Conservation (phyloP, 208 protist genomes). For the Leishmania braziliensis region DNA sequence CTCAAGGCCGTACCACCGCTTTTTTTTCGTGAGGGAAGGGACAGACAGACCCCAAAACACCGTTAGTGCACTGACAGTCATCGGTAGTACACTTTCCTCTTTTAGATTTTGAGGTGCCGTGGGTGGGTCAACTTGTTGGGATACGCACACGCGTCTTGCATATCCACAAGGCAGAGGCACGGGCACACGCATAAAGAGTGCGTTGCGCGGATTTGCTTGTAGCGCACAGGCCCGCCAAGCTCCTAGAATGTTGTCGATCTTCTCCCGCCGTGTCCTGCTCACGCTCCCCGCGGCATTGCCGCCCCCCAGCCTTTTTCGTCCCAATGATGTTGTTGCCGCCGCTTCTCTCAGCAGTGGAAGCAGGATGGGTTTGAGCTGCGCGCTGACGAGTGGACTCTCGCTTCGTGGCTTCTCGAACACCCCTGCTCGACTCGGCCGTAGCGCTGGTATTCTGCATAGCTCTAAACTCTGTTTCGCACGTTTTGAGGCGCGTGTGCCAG, state of each 20-base stretch:
- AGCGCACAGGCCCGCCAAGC: not conserved
- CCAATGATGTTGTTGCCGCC: not conserved
- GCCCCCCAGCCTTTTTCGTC: not conserved
- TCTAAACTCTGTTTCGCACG: not conserved
- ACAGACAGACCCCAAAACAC: not conserved
- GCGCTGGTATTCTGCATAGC: not conserved
- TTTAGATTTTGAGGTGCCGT: not conserved
- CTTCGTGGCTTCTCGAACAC: constrained; percentile 1
- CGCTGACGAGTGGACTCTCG: not conserved
- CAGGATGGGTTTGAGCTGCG: not conserved
- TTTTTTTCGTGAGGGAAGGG: not conserved
- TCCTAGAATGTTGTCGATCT: not conserved
- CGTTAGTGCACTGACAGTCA: not conserved
- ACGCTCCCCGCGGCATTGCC: not conserved
- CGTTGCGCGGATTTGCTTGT: not conserved
- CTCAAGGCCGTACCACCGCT: not conserved
- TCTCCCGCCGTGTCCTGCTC: not conserved
- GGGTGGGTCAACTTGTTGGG: not conserved
- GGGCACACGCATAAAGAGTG: not conserved
- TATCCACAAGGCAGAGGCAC: not conserved
- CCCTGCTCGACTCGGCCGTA: not conserved
- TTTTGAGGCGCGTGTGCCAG: not conserved
- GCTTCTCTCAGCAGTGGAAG: not conserved
- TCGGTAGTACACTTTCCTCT: not conserved
- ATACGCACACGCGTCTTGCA: not conserved